These are phyloP conservation scores for Crithidia bombi DNA, from an alignment of 208 protist genomes.

Conservation along the genomic window DNA sequence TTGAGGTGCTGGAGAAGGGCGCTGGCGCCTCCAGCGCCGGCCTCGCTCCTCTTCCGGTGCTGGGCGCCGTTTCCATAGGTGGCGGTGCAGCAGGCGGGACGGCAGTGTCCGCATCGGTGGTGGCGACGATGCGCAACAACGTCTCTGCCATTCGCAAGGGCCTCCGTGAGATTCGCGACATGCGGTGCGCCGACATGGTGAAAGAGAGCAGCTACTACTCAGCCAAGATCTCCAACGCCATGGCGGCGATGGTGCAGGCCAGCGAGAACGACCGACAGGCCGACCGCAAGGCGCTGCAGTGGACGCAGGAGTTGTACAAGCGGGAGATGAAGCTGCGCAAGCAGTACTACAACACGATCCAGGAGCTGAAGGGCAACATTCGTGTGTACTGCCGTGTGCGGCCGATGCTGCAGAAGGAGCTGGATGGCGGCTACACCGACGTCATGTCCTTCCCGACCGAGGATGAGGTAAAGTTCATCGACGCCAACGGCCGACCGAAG, in stretches of 20 bases:
- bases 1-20: constrained; percentile 64
- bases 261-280: constrained; percentile 66
- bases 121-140: constrained; percentile 64
- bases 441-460: constrained; percentile 81
- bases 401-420: constrained; percentile 85
- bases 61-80: constrained; percentile 25
- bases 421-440: constrained; percentile 69
- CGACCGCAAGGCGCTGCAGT: constrained; percentile 81
- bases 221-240: constrained; percentile 68
- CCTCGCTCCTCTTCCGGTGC: constrained; percentile 34
- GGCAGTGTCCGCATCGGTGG: constrained; percentile 29
- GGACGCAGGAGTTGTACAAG: constrained; percentile 92
- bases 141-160: constrained; percentile 59
- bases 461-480: constrained; percentile 84
- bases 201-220: constrained; percentile 73
- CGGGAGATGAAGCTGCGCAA: constrained; percentile 92
- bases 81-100: not conserved
- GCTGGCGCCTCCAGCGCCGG: constrained; percentile 12
- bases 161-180: constrained; percentile 74
- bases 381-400: constrained; percentile 95
- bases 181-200: constrained; percentile 62
- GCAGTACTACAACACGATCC: constrained; percentile 94
- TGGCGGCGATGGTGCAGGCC: constrained; percentile 79
- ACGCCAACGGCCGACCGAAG: constrained; percentile 78
- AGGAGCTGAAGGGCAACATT: constrained; percentile 94